Evolutionary conservation across 495 filamentous ascomycete species (phyloP), one percentile per base, ranked within the genome.

Genomic region (Lindgomyces ingoldianus): DNA sequence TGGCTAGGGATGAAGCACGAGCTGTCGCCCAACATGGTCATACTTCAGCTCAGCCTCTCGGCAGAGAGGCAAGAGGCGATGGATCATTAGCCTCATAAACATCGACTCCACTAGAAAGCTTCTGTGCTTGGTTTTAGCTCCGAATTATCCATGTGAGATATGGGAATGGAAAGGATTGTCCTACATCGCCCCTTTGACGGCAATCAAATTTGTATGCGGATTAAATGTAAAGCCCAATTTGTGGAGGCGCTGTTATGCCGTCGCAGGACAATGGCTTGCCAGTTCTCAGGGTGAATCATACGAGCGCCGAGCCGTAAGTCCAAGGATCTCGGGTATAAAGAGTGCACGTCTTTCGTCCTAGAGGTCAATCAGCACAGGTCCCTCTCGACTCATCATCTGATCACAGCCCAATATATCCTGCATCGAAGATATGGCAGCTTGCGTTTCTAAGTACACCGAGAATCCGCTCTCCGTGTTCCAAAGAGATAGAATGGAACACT

Each of bases 51-150:
- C 44, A 47, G 44, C 44, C 44, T 47, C 44, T 47, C 18, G 21
- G 44, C 21, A 47, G n/a, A 47, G 44, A n/a, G n/a, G n/a, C n/a
- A 47, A 47, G 44, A 47, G 44, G 44, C 21, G 18, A 47, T 47
- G 21, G 4, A 47, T 47, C n/a, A 47, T n/a, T 47, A 47, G 8
- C 18, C 44, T 47, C n/a, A 47, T 8, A n/a, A 47, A 47, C 4
- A 47, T 47, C 18, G 18, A 47, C 44, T 47, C 44, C 18, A 47
- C n/a, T 47, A 47, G 44, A n/a, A n/a, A 18, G 44, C 44, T 47
- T 47, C 44, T 47, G 18, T 47, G 18, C 6, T 47, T 47, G 21
- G 18, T 47, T n/a, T 47, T 47, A 4, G 18, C 44, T n/a, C 44
- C 18, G 18, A 18, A 8, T 47, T 47, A 47, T 47, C 44, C 21